These are phyloP conservation scores for Pachysandra terminalis DNA, from an alignment of 164 flowering plant genomes.

Conservation along the genomic window DNA sequence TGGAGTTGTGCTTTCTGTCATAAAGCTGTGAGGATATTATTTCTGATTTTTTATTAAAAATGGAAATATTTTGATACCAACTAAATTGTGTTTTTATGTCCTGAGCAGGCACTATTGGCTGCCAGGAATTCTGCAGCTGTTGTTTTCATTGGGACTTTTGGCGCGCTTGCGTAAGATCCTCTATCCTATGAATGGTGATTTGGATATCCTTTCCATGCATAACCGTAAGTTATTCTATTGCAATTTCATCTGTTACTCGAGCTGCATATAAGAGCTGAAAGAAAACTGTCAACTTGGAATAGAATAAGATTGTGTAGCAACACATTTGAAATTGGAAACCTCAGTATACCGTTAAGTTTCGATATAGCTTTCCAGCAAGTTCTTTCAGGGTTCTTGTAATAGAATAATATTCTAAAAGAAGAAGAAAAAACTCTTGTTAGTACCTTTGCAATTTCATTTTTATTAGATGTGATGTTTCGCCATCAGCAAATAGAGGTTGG, in stretches of 20 bases:
- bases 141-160: conserved; percentile 88
- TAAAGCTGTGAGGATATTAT: not conserved
- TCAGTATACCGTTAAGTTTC: no score
- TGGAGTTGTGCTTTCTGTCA: not conserved
- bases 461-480: not conserved
- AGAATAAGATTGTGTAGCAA: no score
- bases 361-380: no score
- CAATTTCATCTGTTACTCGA: no score
- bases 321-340: no score
- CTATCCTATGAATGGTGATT: conserved; percentile 18
- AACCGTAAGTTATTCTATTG: not conserved
- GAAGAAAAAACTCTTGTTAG: not conserved
- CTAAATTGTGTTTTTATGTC: conserved; percentile 18
- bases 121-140: conserved; percentile 85
- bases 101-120: conserved; percentile 89
- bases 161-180: conserved; percentile 87
- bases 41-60: not conserved
- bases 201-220: conserved; percentile 11
- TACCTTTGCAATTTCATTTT: not conserved
- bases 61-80: not conserved
- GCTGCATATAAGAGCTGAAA: no score
- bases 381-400: no score
- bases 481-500: not conserved
- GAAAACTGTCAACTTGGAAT: no score
- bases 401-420: not conserved